Conservation (phyloP, 1,139 yeast species). For the Candida sojae region DNA sequence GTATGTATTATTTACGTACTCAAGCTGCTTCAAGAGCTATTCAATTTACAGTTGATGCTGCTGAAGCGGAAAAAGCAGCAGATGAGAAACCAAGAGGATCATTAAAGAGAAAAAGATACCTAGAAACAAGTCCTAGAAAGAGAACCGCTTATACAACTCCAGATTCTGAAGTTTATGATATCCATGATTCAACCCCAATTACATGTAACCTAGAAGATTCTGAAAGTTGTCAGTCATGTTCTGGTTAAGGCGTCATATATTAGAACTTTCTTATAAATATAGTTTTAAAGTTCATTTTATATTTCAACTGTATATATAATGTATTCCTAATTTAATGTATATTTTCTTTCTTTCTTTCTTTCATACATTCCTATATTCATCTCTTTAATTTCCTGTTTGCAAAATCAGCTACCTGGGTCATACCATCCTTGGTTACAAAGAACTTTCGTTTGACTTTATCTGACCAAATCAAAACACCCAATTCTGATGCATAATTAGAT, state of each 20-base stretch:
- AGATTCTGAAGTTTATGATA: conserved; percentile 21
- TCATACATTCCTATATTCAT: background rate
- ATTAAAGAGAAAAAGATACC: conserved; percentile 23
- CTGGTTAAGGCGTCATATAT: conserved; percentile 27
- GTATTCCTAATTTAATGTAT: no score
- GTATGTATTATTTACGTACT: conserved; percentile 95
- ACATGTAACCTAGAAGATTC: conserved; percentile 38
- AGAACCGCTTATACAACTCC: conserved; percentile 14
- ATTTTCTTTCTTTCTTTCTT: no score
- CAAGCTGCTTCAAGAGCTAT: conserved; percentile 95
- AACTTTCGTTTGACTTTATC: conserved; percentile 74
- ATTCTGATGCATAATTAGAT: conserved; percentile 79
- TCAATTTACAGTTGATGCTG: conserved; percentile 77
- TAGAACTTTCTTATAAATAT: background rate
- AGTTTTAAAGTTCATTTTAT: background rate
- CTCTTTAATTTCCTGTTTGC: conserved; percentile 60
- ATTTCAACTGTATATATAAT: conserved; percentile 5
- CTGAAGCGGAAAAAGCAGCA: conserved; percentile 24
- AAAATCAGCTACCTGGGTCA: conserved; percentile 81
- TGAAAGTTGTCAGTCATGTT: conserved; percentile 48
- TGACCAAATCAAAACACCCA: conserved; percentile 88
- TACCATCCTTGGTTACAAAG: conserved; percentile 83
- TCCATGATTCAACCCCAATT: conserved; percentile 36
- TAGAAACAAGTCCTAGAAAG: conserved; percentile 12
- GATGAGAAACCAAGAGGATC: conserved; percentile 7